Base-by-base conservation (phyloP, 345 rosid genomes). In the Abelmoschus esculentus region DNA sequence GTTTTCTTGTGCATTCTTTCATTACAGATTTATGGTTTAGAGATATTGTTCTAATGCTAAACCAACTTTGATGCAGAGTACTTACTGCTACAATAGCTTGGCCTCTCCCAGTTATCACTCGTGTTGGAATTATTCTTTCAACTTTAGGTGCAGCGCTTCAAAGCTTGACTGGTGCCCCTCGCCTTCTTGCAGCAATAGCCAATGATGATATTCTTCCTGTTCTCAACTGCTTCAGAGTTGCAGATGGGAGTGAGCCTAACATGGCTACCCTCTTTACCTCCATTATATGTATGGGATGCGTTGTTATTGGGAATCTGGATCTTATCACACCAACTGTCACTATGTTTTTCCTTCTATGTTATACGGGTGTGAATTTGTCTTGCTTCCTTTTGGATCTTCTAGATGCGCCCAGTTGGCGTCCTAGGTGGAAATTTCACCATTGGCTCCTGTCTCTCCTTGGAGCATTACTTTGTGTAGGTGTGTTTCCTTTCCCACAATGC, bases 331-430 rank as follows among this genome's bases (percentile, higher is more conserved):
- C 97, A 9, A 87, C 98, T 56, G 76, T 92, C 80, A 92, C 99
- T 66, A 92, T 96, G 99, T 96, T 96, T 83, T 92, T 82, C 86
- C 66, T 92, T 65, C 80, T 95, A 67, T 95, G 99, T 78, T 95
- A 95, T 82, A 28, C 92, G 63, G 99, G 98, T 62, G 99, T 95
- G 77, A 95, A 95, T 84, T 81, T 96, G 86, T 96, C 98, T 70
- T 96, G 99, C 86, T 96, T 96, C 86, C 98, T 96, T 76, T 83
- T 96, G 63, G 99, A 96, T 83, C 93, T 96, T 84, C 88, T 96
- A 53, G 99, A 96, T 87, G 98, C 99, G 75, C 99, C 99, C 57
- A 96, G 99, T 79, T 96, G 99, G 99, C 98, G 97, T 69, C 99
- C 97, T 56, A 86, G 99, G 76, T 96, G 99, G 98, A 92, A 96